Evolutionary conservation across 176 grass and related monocot genomes (phyloP).

Genomic region (Aegilops sharonensis): DNA sequence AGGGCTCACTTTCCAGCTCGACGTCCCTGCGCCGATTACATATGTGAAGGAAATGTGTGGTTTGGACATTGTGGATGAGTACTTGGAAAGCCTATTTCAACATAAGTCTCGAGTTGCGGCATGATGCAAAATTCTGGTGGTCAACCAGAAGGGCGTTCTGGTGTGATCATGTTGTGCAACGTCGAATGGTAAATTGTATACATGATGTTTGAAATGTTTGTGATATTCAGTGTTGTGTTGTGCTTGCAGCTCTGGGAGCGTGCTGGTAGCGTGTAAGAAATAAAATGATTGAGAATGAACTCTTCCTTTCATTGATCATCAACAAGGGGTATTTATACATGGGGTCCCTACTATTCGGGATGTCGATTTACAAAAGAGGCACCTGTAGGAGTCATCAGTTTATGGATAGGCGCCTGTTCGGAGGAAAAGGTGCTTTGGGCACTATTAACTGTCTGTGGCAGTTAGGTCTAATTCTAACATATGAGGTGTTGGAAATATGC

Average conservation of each 20-base stretch:
- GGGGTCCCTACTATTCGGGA: neutral
- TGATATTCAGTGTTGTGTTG: neutral
- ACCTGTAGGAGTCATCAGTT: neutral
- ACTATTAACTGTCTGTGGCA: neutral
- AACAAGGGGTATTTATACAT: neutral
- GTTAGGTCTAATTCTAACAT: neutral
- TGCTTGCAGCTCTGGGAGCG: neutral
- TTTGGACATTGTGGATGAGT: too few relatives aligned
- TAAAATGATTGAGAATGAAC: too few relatives aligned
- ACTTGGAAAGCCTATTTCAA: too few relatives aligned
- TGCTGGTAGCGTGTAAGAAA: too few relatives aligned
- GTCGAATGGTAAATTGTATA: neutral
- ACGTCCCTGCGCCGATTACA: too few relatives aligned
- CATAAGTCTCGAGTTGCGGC: too few relatives aligned
- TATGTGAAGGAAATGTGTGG: too few relatives aligned
- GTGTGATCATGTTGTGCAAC: neutral
- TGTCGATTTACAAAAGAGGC: neutral
- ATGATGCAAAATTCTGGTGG: too few relatives aligned
- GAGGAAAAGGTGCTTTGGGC: neutral
- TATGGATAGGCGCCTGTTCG: neutral
- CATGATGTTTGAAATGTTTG: neutral
- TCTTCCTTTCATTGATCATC: too few relatives aligned
- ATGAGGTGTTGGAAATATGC: too few relatives aligned
- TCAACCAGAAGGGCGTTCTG: too few relatives aligned
- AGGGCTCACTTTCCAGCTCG: too few relatives aligned